Base-by-base conservation (phyloP, 176 grass and related monocot species). In the Musa beccarii region DNA sequence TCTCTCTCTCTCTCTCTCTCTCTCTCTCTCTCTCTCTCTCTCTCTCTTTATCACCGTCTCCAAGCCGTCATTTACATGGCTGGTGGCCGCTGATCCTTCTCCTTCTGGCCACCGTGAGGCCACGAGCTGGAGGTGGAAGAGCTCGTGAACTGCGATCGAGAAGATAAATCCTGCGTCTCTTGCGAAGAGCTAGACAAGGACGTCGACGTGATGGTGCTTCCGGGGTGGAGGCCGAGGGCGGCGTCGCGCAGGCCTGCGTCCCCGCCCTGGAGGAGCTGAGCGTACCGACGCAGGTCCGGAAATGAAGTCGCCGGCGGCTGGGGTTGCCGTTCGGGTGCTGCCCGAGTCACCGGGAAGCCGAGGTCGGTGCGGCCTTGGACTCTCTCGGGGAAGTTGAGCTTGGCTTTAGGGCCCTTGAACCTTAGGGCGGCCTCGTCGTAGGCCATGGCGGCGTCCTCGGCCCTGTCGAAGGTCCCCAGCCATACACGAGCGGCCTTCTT, bases 311-410 rank as follows among this genome's bases (percentile, higher is more conserved):
- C 75, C 79, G 8, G 73, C 64, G 54, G 66, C 57, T 80, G 63
- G 28, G 21, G 75, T 19, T 52, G 75, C 9, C 49, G 66, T 2
- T 16, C 55, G 1, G 2, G 13, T 4, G 55, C 55, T 15, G 57
- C 4, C 6, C 34, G 57, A 8, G 79, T 79, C 75, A 89, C 51
- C 75, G 89, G 34, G 87, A 96, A 85, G 3, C 86, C 83, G 53
- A 83, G 76, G 82, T 92, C 83, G 68, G 87, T 90, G 24, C 93
- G 85, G 11, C 93, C 93, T 79, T 96, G 93, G 52, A 96, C 81
- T 78, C 93, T 83, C 79, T 96, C 92, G 1, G 89, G 89, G 53
- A 92, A 92, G 86, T 92, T 89, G 71, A 92, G 86, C 70, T 92
- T 92, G 72, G 89, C 89, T 74, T 92, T 92, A 55, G 89, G 57